Percentiles rank a stretch among this genome's conserved stretches.
Conservation (phyloP, 208 protist genomes). For the Leishmania major region DNA sequence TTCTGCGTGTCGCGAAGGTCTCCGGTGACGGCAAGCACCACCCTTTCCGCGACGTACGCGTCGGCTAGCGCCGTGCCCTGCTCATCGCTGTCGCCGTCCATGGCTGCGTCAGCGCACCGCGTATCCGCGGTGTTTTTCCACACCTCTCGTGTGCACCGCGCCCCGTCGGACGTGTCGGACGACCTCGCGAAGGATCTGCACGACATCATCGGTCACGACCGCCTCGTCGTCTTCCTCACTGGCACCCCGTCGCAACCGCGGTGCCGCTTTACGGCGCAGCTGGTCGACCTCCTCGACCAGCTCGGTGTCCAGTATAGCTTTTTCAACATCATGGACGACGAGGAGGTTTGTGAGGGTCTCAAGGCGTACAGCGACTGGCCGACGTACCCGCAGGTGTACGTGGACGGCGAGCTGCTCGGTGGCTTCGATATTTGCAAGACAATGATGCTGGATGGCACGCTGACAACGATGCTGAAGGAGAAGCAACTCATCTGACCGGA, state of each 20-base stretch:
- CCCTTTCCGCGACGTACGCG: background rate
- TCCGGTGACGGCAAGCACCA: background rate
- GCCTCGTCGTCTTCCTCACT: constrained; percentile 91
- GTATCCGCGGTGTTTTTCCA: constrained; percentile 16
- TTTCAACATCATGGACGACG: constrained; percentile 91
- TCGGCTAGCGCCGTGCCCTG: background rate
- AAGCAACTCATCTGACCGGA: constrained; percentile 62
- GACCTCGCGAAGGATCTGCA: constrained; percentile 69
- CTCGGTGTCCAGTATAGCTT: constrained; percentile 78
- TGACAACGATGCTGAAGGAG: constrained; percentile 77
- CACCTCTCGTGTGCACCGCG: constrained; percentile 22
- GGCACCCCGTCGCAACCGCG: constrained; percentile 83
- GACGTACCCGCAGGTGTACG: constrained; percentile 93
- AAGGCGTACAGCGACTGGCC: constrained; percentile 94
- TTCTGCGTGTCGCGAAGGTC: background rate
- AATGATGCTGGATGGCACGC: constrained; percentile 78
- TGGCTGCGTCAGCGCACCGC: background rate
- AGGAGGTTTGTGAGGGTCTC: constrained; percentile 89
- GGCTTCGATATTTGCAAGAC: constrained; percentile 89
- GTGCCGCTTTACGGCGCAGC: constrained; percentile 89
- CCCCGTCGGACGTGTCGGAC: constrained; percentile 50
- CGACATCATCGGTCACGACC: constrained; percentile 70
- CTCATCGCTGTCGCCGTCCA: background rate
- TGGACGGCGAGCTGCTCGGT: constrained; percentile 91
- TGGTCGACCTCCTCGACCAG: constrained; percentile 83